Percentiles rank a stretch among this genome's conserved stretches.
Conservation (phyloP, 352 stramenopile species). For the Chrysophaeum taylorii region DNA sequence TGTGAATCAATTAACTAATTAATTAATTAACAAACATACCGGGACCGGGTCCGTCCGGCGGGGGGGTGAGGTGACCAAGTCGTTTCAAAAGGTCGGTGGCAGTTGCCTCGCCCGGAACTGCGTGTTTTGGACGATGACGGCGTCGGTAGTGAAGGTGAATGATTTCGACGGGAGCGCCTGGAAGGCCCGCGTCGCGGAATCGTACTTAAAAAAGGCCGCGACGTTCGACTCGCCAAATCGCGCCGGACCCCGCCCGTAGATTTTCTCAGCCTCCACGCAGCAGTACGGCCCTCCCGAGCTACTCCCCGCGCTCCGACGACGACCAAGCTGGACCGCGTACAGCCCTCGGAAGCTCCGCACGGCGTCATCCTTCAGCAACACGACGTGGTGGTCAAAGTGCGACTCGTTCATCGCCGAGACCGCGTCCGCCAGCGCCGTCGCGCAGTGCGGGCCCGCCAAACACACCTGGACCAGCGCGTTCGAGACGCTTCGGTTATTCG, state of each 20-base stretch:
- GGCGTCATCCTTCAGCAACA: constrained; percentile 8
- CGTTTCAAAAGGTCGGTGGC: no score
- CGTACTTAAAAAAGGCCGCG: background rate
- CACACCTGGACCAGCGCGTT: constrained; percentile 5
- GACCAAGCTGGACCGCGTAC: constrained; percentile 5
- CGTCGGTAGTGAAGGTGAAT: constrained; percentile 9
- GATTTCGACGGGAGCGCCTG: background rate
- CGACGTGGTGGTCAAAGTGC: background rate
- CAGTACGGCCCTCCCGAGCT: background rate
- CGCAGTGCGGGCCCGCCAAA: constrained; percentile 11
- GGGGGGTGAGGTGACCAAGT: no score
- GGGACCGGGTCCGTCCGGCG: no score
- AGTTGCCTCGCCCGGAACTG: no score
- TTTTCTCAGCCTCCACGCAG: background rate
- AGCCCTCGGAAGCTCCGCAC: constrained; percentile 2
- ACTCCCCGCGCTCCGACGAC: background rate
- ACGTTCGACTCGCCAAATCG: background rate
- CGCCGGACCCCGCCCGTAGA: background rate
- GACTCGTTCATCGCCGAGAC: background rate
- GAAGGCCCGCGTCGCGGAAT: background rate
- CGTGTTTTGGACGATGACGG: background rate
- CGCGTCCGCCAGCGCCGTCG: background rate
- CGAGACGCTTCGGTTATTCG: background rate
- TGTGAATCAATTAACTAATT: no score
- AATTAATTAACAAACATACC: no score